A percentile compares a stretch with the other conserved stretches of the same genome.
phyloP scores from a whole-genome alignment of 352 stramenopile genomes.

The Globisporangium ultimum region DNA sequence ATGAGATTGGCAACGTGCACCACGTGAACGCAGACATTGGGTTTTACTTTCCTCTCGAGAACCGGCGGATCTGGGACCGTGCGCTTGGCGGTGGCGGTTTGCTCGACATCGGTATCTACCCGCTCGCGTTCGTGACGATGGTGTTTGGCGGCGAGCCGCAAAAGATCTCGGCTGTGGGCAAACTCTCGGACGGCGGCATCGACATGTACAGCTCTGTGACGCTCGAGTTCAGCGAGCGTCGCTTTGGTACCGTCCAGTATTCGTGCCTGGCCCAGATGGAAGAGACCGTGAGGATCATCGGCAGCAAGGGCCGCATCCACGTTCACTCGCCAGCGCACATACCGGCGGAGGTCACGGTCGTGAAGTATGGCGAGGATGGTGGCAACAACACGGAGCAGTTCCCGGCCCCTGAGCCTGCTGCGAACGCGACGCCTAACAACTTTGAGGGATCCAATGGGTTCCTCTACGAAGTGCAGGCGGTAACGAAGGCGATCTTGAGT shows the following conservation, averaged over 20 bases:
- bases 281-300: slow-evolving; percentile 76
- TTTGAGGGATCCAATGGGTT: slow-evolving; percentile 61
- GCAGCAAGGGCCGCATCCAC: slow-evolving; percentile 61
- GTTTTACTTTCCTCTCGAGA: slow-evolving; percentile 34
- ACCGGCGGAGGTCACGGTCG: slow-evolving; percentile 42
- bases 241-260: slow-evolving; percentile 59
- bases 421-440: slow-evolving; percentile 17
- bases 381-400: slow-evolving; percentile 34
- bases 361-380: slow-evolving; percentile 26
- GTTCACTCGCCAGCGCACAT: slow-evolving; percentile 60
- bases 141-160: slow-evolving; percentile 42
- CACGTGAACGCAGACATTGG: slow-evolving; percentile 61
- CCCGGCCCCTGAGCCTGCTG: slow-evolving; percentile 28
- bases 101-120: slow-evolving; percentile 80
- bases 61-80: slow-evolving; percentile 66
- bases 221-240: slow-evolving; percentile 40
- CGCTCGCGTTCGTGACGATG: slow-evolving; percentile 69
- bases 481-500: slow-evolving; percentile 52
- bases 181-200: no score
- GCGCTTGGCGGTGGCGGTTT: slow-evolving; percentile 61
- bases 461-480: slow-evolving; percentile 73
- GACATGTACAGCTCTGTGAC: slow-evolving; percentile 52
- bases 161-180: slow-evolving; percentile 43
- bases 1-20: slow-evolving; percentile 56
- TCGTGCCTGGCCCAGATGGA: slow-evolving; percentile 46